Percentiles rank a stretch among this genome's conserved stretches.
Conservation (phyloP, 352 stramenopile species). For the Paralagenidium karlingii region DNA sequence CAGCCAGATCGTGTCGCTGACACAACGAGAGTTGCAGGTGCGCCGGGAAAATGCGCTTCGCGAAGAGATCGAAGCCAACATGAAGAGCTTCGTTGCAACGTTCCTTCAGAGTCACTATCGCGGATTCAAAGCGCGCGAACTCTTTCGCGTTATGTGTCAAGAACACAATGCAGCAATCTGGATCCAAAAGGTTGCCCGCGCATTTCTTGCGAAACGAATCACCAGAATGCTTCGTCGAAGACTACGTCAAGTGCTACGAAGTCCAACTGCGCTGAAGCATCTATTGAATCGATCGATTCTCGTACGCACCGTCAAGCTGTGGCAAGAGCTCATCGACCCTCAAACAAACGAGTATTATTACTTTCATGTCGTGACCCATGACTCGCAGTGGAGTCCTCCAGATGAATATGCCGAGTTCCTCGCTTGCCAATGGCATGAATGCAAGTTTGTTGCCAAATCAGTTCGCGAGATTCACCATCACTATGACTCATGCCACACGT, state of each 20-base stretch:
- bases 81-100: constrained; percentile 60
- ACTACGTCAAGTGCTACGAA: constrained; percentile 50
- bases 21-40: too few relatives aligned
- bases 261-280: constrained; percentile 44
- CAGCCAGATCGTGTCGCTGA: too few relatives aligned
- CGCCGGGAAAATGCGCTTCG: constrained; percentile 44
- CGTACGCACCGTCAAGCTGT: constrained; percentile 44
- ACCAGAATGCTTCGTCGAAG: too few relatives aligned
- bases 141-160: constrained; percentile 13
- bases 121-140: constrained; percentile 37
- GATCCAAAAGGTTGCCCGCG: constrained; percentile 45
- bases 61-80: constrained; percentile 61
- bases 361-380: constrained; percentile 66
- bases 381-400: constrained; percentile 66
- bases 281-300: constrained; percentile 53
- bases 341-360: constrained; percentile 83
- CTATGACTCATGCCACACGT: constrained; percentile 41
- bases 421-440: constrained; percentile 46
- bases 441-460: constrained; percentile 29
- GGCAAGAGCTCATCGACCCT: constrained; percentile 65
- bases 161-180: constrained; percentile 33
- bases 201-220: constrained; percentile 22
- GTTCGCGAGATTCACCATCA: constrained; percentile 74
- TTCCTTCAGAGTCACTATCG: constrained; percentile 50
- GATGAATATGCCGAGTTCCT: constrained; percentile 52